Base-by-base conservation (phyloP, 164 flowering plant species). In the Kingdonia uniflora region DNA sequence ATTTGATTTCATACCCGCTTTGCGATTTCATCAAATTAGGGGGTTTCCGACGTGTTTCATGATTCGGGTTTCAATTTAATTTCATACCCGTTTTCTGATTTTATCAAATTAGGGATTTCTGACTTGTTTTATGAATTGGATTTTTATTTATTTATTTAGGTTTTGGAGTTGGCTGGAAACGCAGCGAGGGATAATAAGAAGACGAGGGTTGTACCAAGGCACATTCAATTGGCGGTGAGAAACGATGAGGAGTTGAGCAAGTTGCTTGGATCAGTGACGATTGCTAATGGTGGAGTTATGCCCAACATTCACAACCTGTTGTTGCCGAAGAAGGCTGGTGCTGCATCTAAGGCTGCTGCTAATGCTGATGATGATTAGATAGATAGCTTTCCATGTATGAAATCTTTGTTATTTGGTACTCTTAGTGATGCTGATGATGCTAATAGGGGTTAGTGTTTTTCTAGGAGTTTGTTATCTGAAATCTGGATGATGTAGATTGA, bases 161-260 rank as follows among this genome's bases (percentile, higher is more conserved):
- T 76, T 2, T 49, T 76, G 65, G 79, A 75, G 26, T 58, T 75
- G 64, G 79, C 79, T 2, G 79, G 79, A 7, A 75, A 75, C 56
- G 79, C 79, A 0, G 76, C 79, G n/a, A 67, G 76, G 53, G 79
- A 75, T 52, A 75, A 72, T 66, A 72, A 72, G 67, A 73, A 73
- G 67, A 69, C 68, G 0, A 33, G 75, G 19, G 62, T 71, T 1
- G 75, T 71, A 0, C 75, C 75, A 2, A 42, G 75, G 57, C 75
- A 71, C 49, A 71, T 71, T 2, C 76, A 68, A 11, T 63, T 72
- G 46, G 76, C 76, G n/a, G 76, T 72, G 38, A 56, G 76, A 55
- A 72, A 72, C 45, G 76, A 72, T 38, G 76, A 72, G 42, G 76
- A 72, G 51, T 51, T 72, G 48, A 72, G 76, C 73, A 72, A 68